Conservation (phyloP, 208 protist species). For the Crithidia fasciculata region DNA sequence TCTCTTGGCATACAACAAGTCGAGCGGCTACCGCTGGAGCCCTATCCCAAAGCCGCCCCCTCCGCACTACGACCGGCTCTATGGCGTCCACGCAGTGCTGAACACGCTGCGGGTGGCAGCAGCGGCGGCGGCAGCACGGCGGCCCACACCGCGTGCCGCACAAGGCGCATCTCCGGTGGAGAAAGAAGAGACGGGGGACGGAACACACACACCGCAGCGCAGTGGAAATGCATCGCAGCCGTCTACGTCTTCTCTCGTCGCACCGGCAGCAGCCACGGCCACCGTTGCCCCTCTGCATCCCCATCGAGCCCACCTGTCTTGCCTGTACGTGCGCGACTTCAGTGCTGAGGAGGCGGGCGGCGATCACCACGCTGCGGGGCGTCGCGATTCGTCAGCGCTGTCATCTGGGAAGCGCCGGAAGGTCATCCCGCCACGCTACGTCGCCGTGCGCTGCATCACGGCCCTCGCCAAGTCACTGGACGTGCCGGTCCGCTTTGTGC, state of each 20-base stretch:
- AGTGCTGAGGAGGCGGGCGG: slow-evolving; percentile 36
- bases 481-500: slow-evolving; percentile 62
- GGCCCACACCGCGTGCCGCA: no score
- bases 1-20: slow-evolving; percentile 61
- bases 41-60: slow-evolving; percentile 79
- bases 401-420: slow-evolving; percentile 6
- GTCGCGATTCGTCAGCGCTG: neutral
- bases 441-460: slow-evolving; percentile 62
- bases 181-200: neutral
- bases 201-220: neutral
- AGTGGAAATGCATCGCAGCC: no score
- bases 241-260: no score
- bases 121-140: neutral
- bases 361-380: no score
- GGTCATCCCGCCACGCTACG: slow-evolving; percentile 60
- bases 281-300: slow-evolving; percentile 1
- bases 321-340: slow-evolving; percentile 81
- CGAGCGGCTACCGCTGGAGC: slow-evolving; percentile 66
- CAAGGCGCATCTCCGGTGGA: no score
- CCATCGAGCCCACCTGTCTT: slow-evolving; percentile 22
- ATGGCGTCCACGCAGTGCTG: slow-evolving; percentile 66
- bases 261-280: neutral
- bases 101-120: slow-evolving; percentile 66
- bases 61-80: slow-evolving; percentile 62
- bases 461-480: slow-evolving; percentile 56